Evolutionary conservation across 345 rosid species (phyloP), one percentile per base, ranked within the genome.

Genomic region (Rhodamnia argentea): DNA sequence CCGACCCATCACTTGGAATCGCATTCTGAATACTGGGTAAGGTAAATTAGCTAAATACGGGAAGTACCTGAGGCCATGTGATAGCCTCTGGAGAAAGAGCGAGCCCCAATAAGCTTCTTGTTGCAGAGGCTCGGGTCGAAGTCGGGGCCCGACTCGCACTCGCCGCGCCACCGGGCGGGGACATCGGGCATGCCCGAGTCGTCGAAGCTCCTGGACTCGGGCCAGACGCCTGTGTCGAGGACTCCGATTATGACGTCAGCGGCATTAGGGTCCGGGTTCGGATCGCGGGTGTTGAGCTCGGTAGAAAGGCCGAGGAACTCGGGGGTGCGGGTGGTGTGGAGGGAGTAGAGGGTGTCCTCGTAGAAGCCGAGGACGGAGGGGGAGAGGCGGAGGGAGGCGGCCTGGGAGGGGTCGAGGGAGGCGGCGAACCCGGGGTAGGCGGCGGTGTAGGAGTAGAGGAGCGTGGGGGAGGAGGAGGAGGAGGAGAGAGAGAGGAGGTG

Each of bases 211-310:
- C 88, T 90, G 2, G 95, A 94, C 87, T 95, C 98, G 0, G 99
- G 99, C 99, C 97, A 95, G 24, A 95, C 93, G 4, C 99, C 99
- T 2, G 98, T 95, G 60, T 97, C 99, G 1, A 97, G 91, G 29
- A 97, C 98, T 2, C 99, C 99, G 27, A 97, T 87, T 13, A 95
- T 51, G 50, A 97, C 97, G 51, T 90, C 94, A 15, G 58, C 6
- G 26, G 86, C 84, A 8, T 93, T 90, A 20, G 95, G 89, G 57
- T 89, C 92, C 10, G 76, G 90, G 83, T 74, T 62, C n/a, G 92
- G 91, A 10, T 88, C 75, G 85, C 83, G 86, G 59, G 88, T 76
- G 42, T 90, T 95, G 42, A 90, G 82, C 4, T 92, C 92, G 1
- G 93, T 51, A 52, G 89, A 87, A 54, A 97, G 92, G 51, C 99